phyloP scores from a whole-genome alignment of 257 asterid species.

The Solanum chiquidenum region DNA sequence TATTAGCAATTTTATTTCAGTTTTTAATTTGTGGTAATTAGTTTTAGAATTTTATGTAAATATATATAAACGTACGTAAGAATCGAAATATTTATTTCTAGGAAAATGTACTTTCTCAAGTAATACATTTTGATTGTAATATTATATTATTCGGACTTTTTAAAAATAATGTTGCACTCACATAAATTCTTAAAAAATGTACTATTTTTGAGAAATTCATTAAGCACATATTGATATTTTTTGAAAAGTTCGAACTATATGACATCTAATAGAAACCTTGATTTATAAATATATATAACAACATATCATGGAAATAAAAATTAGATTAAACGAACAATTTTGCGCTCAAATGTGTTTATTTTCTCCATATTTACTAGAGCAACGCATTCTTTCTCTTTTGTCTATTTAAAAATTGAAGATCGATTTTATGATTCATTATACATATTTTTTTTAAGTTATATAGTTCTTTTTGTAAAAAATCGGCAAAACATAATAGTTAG shows the following conservation, averaged over 20 bases:
- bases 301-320: background rate
- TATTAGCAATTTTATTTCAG: background rate
- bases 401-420: background rate
- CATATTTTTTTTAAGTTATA: too few species aligned
- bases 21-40: background rate
- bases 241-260: background rate
- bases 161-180: fast-evolving
- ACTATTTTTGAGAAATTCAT: too few species aligned
- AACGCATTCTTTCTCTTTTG: background rate
- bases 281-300: background rate
- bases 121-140: background rate
- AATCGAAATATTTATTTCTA: background rate
- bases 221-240: background rate
- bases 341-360: background rate
- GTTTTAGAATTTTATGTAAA: background rate
- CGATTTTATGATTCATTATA: background rate
- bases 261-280: background rate
- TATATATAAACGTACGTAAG: background rate
- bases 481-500: background rate
- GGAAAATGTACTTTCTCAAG: background rate
- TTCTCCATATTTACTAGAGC: background rate
- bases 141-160: background rate
- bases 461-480: background rate
- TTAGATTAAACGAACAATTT: background rate
- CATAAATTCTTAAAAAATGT: too few species aligned